These are phyloP conservation scores for Cercospora brassicicola DNA, from an alignment of 2,329 filamentous ascomycete genomes.

Conservation along the genomic window DNA sequence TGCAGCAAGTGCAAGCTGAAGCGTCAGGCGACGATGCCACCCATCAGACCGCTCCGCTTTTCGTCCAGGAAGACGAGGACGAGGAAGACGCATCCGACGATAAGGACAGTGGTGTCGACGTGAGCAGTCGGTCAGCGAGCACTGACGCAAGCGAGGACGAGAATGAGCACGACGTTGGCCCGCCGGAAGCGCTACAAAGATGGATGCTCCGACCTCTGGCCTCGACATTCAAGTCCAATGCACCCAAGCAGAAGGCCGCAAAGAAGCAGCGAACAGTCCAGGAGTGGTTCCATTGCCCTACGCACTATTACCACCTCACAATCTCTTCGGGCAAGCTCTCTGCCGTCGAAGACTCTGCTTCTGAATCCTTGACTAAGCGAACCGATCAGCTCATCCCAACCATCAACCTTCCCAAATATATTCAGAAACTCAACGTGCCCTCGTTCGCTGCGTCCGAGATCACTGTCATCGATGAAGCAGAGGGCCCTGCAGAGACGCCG, in stretches of 20 bases:
- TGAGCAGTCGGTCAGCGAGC: constrained; percentile 11
- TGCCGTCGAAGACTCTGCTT: constrained; percentile 31
- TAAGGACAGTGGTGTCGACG: constrained; percentile 36
- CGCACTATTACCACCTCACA: constrained; percentile 36
- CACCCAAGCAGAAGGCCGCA: neutral
- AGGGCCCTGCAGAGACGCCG: constrained; percentile 30
- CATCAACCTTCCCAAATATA: constrained; percentile 40
- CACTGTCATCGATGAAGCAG: constrained; percentile 26
- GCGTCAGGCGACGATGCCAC: constrained; percentile 15
- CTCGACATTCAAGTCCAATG: constrained; percentile 18
- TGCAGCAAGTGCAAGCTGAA: constrained; percentile 28
- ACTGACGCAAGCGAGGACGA: constrained; percentile 20
- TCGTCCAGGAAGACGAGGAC: constrained; percentile 25
- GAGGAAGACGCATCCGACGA: constrained; percentile 23
- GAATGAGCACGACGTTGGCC: constrained; percentile 21
- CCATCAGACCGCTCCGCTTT: constrained; percentile 21
- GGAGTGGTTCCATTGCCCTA: constrained; percentile 37
- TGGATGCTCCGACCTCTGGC: constrained; percentile 37
- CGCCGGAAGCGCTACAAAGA: constrained; percentile 30
- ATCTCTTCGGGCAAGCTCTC: constrained; percentile 29
- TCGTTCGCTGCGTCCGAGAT: constrained; percentile 31
- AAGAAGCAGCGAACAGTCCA: constrained; percentile 27
- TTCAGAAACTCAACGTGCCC: constrained; percentile 34
- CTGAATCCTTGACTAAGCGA: constrained; percentile 21
- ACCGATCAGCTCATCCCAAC: constrained; percentile 32